Conservation (phyloP, 2,329 filamentous ascomycete genomes). For the Paraconiothyrium brasiliense region DNA sequence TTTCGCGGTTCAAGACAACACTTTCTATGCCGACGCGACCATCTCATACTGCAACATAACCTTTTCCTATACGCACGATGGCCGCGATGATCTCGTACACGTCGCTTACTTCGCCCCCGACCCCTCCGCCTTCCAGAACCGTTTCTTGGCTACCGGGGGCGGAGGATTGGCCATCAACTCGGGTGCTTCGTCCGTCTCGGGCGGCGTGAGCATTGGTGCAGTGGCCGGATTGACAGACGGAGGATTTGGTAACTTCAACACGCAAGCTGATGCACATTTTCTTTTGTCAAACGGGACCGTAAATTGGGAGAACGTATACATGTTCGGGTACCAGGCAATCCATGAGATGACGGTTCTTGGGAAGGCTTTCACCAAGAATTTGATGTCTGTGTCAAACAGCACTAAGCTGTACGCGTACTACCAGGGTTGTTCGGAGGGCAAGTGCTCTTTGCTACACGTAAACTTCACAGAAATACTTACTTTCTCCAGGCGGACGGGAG, state of each 20-base stretch:
- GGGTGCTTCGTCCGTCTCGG: slow-evolving; percentile 45
- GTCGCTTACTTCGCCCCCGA: slow-evolving; percentile 55
- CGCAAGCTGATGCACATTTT: slow-evolving; percentile 43
- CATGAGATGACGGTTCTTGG: slow-evolving; percentile 61
- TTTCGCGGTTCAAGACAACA: slow-evolving; percentile 23
- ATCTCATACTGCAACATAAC: slow-evolving; percentile 56
- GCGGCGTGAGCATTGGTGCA: slow-evolving; percentile 56
- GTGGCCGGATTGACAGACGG: slow-evolving; percentile 59
- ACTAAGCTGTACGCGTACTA: slow-evolving; percentile 58
- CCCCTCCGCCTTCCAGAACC: slow-evolving; percentile 54
- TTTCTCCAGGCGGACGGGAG: neutral
- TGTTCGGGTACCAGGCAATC: slow-evolving; percentile 62
- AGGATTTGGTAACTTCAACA: slow-evolving; percentile 58
- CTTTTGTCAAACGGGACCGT: slow-evolving; percentile 55
- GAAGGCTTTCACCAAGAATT: slow-evolving; percentile 52
- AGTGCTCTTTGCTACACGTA: neutral
- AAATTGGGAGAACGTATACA: slow-evolving; percentile 60
- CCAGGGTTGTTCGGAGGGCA: slow-evolving; percentile 64
- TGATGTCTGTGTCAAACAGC: slow-evolving; percentile 39
- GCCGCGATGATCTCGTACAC: slow-evolving; percentile 34
- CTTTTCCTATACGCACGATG: slow-evolving; percentile 56
- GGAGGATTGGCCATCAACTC: slow-evolving; percentile 58
- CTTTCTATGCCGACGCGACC: slow-evolving; percentile 42
- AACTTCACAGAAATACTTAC: neutral
- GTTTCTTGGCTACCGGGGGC: slow-evolving; percentile 57